Evolutionary conservation across 1,284 basidiomycete species (phyloP).

Genomic region (Moesziomyces sp.): DNA sequence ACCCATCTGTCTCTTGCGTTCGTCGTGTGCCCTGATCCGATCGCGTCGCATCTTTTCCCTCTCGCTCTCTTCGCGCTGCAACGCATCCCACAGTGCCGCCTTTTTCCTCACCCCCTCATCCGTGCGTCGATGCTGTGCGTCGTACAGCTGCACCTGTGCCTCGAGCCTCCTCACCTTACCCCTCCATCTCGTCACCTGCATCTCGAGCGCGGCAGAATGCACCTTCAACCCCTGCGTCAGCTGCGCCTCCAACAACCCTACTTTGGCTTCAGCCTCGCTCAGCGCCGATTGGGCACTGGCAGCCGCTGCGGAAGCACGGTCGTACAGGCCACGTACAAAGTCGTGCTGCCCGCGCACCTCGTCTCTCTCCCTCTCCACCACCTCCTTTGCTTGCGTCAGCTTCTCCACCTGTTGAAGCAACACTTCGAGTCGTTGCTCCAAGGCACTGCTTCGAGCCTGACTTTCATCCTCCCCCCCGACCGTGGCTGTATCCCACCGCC

Average conservation of each 20-base stretch:
- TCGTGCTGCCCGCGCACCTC: slow-evolving; percentile 25
- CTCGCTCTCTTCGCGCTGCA: slow-evolving; percentile 6
- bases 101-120: slow-evolving; percentile 21
- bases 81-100: slow-evolving; percentile 33
- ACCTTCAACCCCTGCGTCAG: slow-evolving; percentile 18
- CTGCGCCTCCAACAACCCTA: slow-evolving; percentile 8
- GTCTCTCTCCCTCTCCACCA: background rate
- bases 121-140: slow-evolving; percentile 2
- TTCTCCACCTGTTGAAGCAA: slow-evolving; percentile 12
- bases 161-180: slow-evolving; percentile 4
- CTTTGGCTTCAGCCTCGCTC: background rate
- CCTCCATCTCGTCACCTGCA: slow-evolving; percentile 16
- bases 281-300: background rate
- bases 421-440: slow-evolving; percentile 7
- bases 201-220: slow-evolving; percentile 7
- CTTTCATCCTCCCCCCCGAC: slow-evolving; percentile 5
- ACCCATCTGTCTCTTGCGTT: slow-evolving; percentile 5
- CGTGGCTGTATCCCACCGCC: slow-evolving; percentile 6
- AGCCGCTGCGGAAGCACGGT: slow-evolving; percentile 22
- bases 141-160: slow-evolving; percentile 5
- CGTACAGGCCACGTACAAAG: slow-evolving; percentile 35
- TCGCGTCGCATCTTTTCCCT: background rate
- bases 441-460: background rate
- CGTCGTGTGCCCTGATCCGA: slow-evolving; percentile 15
- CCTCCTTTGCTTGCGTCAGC: background rate